phyloP scores from a whole-genome alignment of 139 green algal genomes.

The Chlamydomonas asymmetrica region DNA sequence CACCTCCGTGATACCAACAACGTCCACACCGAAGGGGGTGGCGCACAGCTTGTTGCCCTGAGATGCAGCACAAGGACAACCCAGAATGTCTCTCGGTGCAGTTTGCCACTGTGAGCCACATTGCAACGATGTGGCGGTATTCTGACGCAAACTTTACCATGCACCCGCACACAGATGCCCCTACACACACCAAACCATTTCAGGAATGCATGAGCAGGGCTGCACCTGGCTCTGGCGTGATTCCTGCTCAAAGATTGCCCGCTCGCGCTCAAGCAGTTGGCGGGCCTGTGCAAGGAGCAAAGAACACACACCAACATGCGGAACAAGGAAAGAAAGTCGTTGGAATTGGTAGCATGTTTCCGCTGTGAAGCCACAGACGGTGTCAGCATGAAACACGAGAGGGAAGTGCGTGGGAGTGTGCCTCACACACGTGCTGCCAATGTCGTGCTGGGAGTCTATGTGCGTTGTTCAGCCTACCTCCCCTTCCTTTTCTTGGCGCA shows the following conservation, averaged over 20 bases:
- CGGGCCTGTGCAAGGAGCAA: background rate
- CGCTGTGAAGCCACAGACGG: background rate
- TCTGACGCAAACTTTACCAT: background rate
- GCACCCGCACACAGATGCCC: background rate
- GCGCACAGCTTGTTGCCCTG: slow-evolving; percentile 84
- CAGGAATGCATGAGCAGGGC: background rate
- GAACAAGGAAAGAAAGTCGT: background rate
- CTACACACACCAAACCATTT: background rate
- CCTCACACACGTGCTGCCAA: slow-evolving; percentile 27
- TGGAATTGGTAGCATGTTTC: background rate
- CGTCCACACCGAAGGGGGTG: slow-evolving; percentile 94
- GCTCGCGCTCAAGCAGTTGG: no score
- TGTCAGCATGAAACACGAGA: background rate
- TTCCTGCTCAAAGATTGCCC: background rate
- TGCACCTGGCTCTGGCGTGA: background rate
- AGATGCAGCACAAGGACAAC: background rate
- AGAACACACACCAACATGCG: no score
- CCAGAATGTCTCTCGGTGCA: background rate
- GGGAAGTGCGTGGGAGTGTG: slow-evolving; percentile 36
- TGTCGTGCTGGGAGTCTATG: background rate
- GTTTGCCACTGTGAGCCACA: background rate
- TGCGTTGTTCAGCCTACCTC: slow-evolving; percentile 48
- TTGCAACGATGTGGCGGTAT: background rate
- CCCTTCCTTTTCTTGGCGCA: slow-evolving; percentile 69
- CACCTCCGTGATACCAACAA: slow-evolving; percentile 94